Conservation (phyloP, 495 filamentous ascomycete genomes). For the Massariosphaeria phaeospora region DNA sequence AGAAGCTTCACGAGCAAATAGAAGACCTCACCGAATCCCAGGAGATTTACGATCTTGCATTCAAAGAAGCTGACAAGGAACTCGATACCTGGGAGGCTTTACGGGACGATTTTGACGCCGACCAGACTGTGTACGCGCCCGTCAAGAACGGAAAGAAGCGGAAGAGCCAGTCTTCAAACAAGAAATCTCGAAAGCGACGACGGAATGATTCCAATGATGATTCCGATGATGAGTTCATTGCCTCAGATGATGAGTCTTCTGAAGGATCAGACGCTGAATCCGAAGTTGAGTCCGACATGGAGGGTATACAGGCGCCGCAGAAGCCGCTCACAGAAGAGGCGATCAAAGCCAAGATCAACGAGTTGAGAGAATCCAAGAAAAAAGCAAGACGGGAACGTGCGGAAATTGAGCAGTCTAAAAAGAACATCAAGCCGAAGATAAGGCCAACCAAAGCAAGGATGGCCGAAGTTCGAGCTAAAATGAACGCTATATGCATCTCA, state of each 20-base stretch:
- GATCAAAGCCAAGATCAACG: conserved; percentile 40
- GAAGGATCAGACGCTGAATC: conserved; percentile 33
- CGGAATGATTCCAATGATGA: conserved; percentile 8
- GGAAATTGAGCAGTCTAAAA: conserved; percentile 37
- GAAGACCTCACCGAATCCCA: conserved; percentile 41
- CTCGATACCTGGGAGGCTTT: conserved; percentile 49
- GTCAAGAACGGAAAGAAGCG: conserved; percentile 31
- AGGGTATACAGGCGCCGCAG: conserved; percentile 2
- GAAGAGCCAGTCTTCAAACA: conserved; percentile 32
- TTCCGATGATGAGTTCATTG: conserved; percentile 15
- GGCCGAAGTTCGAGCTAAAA: conserved; percentile 37
- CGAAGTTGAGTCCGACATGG: conserved; percentile 26
- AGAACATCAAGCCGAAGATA: conserved; percentile 34
- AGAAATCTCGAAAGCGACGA: conserved; percentile 22
- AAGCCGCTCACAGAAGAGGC: conserved; percentile 39
- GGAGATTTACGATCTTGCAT: conserved; percentile 33
- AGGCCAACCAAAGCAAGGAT: conserved; percentile 35
- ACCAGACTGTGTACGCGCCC: conserved; percentile 50
- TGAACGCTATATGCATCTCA: conserved; percentile 49
- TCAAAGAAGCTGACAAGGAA: conserved; percentile 42
- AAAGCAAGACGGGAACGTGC: conserved; percentile 36
- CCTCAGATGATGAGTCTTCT: conserved; percentile 21
- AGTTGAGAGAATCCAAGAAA: conserved; percentile 42
- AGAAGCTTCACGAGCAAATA: conserved; percentile 36
- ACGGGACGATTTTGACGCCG: conserved; percentile 42